Evolutionary conservation across 140 eudicot species (phyloP).

Genomic region (Cichorium intybus): DNA sequence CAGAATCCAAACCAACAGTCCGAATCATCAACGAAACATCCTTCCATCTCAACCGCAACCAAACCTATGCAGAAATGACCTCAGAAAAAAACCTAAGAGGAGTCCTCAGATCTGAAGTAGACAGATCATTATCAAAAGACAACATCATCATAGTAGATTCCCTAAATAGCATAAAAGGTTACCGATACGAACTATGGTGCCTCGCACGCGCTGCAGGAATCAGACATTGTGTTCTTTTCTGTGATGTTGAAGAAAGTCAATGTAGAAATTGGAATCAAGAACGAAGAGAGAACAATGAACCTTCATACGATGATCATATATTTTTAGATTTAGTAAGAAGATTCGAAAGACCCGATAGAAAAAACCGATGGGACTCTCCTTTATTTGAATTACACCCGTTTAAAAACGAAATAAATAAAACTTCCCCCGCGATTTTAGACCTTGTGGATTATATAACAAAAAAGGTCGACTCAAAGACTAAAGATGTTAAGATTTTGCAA

Average conservation of each 20-base stretch:
- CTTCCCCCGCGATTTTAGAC: constrained; percentile 63
- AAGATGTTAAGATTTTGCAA: constrained; percentile 76
- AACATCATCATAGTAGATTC: constrained; percentile 82
- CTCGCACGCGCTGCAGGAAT: constrained; percentile 96
- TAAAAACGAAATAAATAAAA: constrained; percentile 56
- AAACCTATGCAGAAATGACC: constrained; percentile 83
- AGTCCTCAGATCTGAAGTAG: constrained; percentile 95
- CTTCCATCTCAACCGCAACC: constrained; percentile 80
- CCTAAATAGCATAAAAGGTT: constrained; percentile 89
- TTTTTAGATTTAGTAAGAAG: constrained; percentile 84
- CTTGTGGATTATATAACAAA: constrained; percentile 69
- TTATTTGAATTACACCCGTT: constrained; percentile 77
- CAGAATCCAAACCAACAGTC: constrained; percentile 53
- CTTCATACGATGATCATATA: constrained; percentile 54
- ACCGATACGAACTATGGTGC: constrained; percentile 97
- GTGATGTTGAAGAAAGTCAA: constrained; percentile 64
- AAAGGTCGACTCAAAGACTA: constrained; percentile 77
- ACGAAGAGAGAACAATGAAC: constrained; percentile 50
- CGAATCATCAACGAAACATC: constrained; percentile 72
- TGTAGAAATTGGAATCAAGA: constrained; percentile 79
- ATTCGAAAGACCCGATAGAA: constrained; percentile 86
- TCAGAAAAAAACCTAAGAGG: constrained; percentile 93
- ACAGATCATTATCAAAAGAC: constrained; percentile 76
- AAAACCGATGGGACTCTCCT: constrained; percentile 93
- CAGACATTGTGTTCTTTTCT: constrained; percentile 73